These are phyloP conservation scores for Neostapfia colusana DNA, from an alignment of 176 grass and related monocot genomes.

Conservation along the genomic window DNA sequence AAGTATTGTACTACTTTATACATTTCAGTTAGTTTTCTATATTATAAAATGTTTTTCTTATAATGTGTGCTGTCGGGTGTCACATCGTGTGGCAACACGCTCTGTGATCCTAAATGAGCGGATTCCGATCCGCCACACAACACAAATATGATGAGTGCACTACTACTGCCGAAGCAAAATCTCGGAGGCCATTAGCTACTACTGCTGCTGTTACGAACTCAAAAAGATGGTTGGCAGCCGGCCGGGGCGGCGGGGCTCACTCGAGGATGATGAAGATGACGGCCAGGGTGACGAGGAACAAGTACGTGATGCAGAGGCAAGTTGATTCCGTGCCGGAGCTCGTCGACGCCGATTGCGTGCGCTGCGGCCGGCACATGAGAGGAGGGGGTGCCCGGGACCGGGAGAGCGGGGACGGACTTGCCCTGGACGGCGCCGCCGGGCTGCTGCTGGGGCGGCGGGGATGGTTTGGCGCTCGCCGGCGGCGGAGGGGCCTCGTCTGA, in stretches of 20 bases:
- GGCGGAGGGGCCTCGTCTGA: constrained; percentile 22
- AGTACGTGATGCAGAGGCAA: background rate
- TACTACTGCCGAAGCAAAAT: background rate
- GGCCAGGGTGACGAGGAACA: background rate
- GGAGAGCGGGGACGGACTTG: background rate
- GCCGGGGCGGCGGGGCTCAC: background rate
- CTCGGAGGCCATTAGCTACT: background rate
- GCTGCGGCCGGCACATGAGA: background rate
- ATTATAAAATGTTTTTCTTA: too few relatives aligned
- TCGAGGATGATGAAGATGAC: background rate
- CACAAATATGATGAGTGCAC: background rate
- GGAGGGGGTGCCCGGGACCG: background rate
- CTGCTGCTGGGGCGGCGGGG: constrained; percentile 15
- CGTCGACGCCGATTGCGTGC: background rate
- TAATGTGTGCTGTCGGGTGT: too few relatives aligned
- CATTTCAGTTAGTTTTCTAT: too few relatives aligned
- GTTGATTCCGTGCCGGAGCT: background rate
- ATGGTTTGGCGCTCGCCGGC: background rate
- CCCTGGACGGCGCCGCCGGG: background rate
- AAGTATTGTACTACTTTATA: too few relatives aligned
- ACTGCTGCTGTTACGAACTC: background rate
- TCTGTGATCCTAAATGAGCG: too few relatives aligned
- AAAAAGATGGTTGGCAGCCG: background rate
- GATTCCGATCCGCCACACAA: too few relatives aligned
- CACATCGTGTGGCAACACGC: too few relatives aligned